A percentile compares a stretch with the other conserved stretches of the same genome.
Conservation (phyloP, 805 yeast species). For the Yarrowia bubula region DNA sequence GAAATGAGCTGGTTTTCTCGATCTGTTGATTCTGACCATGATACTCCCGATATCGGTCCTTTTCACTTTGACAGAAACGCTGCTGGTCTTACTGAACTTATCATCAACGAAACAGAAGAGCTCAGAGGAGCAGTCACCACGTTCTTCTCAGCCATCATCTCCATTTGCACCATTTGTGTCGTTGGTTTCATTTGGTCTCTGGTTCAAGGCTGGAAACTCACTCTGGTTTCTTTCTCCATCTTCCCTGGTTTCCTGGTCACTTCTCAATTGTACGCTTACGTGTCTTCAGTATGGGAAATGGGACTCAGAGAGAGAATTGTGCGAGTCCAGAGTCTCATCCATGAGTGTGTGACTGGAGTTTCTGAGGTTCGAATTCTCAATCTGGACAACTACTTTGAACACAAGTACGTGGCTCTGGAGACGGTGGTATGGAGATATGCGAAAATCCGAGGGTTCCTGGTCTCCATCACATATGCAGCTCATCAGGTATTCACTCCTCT, state of each 20-base stretch:
- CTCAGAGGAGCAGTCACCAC: constrained; percentile 62
- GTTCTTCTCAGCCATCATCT: constrained; percentile 54
- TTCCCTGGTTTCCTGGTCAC: constrained; percentile 59
- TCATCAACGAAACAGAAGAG: constrained; percentile 82
- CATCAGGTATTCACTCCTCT: constrained; percentile 53
- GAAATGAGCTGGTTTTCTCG: constrained; percentile 51
- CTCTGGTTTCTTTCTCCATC: constrained; percentile 77
- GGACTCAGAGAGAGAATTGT: constrained; percentile 48
- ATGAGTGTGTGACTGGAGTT: constrained; percentile 57
- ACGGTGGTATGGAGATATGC: constrained; percentile 45
- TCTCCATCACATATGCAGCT: constrained; percentile 67
- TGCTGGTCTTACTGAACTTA: constrained; percentile 55
- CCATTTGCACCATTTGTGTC: constrained; percentile 52
- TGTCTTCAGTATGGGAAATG: constrained; percentile 57
- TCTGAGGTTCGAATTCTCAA: constrained; percentile 62
- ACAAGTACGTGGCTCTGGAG: constrained; percentile 41
- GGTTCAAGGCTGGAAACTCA: constrained; percentile 77
- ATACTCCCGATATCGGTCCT: not conserved
- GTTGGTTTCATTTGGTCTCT: constrained; percentile 78
- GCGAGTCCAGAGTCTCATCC: constrained; percentile 36
- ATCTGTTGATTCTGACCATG: not conserved
- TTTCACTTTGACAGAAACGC: constrained; percentile 42
- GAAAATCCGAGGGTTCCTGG: constrained; percentile 50
- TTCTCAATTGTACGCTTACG: constrained; percentile 51
- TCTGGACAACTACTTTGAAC: constrained; percentile 49